Conservation (phyloP, 2,329 filamentous ascomycete genomes). For the Amesomyces nigricolor region DNA sequence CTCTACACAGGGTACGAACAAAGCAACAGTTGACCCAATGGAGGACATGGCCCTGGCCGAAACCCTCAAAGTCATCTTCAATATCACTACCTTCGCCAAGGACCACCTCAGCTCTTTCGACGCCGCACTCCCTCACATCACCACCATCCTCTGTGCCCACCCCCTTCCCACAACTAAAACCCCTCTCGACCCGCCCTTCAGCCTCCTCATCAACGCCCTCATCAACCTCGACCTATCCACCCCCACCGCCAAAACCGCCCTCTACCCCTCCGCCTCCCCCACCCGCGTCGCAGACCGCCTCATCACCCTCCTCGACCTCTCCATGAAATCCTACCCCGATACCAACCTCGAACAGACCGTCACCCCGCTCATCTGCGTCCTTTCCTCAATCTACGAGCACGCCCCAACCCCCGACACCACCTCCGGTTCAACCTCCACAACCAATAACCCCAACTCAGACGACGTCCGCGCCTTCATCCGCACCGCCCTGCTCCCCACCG, state of each 20-base stretch:
- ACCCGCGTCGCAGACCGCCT: constrained; percentile 58
- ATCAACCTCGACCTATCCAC: constrained; percentile 68
- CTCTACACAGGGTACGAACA: constrained; percentile 26
- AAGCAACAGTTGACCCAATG: constrained; percentile 48
- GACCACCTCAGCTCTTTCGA: constrained; percentile 58
- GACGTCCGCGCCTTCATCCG: constrained; percentile 57
- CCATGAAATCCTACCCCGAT: constrained; percentile 58
- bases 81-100: constrained; percentile 70
- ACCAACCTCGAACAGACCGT: constrained; percentile 66
- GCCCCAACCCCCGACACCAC: constrained; percentile 48
- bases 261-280: constrained; percentile 62
- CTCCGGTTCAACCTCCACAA: background rate
- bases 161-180: constrained; percentile 44
- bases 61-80: constrained; percentile 83
- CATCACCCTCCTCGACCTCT: constrained; percentile 62
- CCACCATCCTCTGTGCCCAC: constrained; percentile 60
- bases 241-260: constrained; percentile 45
- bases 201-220: constrained; percentile 70
- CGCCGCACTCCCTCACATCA: constrained; percentile 61
- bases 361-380: constrained; percentile 66
- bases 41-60: constrained; percentile 76
- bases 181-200: constrained; percentile 67
- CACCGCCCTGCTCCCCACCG: constrained; percentile 64
- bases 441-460: background rate
- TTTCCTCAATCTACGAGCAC: constrained; percentile 64